Percentiles rank a stretch among this genome's conserved stretches.
Conservation (phyloP, 1,284 basidiomycete species). For the Ganoderma lucidum region DNA sequence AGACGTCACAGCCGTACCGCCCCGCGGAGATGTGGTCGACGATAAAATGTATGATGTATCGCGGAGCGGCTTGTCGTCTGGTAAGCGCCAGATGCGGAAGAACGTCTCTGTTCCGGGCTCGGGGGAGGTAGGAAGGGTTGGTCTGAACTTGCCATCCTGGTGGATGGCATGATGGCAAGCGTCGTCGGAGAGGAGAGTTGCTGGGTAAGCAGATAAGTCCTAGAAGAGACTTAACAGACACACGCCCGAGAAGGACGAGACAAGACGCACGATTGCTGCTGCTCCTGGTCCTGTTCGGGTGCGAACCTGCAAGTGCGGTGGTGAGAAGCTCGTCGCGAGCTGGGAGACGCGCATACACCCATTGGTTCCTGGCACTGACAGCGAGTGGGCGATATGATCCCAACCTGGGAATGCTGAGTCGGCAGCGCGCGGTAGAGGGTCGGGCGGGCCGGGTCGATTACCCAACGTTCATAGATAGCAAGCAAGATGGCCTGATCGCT, state of each 20-base stretch:
- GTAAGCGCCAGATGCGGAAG: neutral
- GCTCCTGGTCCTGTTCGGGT: constrained; percentile 4
- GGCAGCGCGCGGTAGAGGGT: neutral
- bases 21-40: neutral
- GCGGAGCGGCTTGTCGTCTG: neutral
- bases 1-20: neutral
- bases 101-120: constrained; percentile 1
- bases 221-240: constrained; percentile 18
- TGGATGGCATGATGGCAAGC: neutral
- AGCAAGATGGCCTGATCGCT: neutral
- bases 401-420: constrained; percentile 1
- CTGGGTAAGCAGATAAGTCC: constrained; percentile 19
- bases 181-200: neutral
- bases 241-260: constrained; percentile 8
- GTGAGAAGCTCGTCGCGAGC: neutral
- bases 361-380: constrained; percentile 5
- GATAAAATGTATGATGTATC: neutral
- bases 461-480: neutral
- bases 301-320: neutral
- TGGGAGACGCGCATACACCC: neutral
- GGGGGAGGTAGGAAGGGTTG: neutral
- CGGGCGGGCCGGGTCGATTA: neutral
- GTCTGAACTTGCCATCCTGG: constrained; percentile 2
- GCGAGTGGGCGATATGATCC: neutral
- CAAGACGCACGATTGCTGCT: neutral